These are phyloP conservation scores for Allium fistulosum DNA, from an alignment of 106 monocot species.

Conservation along the genomic window DNA sequence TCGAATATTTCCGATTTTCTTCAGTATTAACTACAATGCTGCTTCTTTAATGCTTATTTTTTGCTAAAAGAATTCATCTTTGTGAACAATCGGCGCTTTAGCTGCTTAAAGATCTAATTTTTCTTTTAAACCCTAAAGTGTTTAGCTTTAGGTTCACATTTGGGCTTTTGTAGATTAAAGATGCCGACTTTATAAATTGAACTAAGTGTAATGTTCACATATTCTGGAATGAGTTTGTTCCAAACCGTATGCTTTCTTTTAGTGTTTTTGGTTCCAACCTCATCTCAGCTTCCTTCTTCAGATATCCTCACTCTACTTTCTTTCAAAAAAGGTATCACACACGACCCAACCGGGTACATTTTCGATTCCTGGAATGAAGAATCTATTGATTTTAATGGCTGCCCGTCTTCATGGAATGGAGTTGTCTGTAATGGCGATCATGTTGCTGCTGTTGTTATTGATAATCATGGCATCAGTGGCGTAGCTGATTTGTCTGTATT, in stretches of 20 bases:
- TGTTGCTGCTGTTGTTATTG: constrained; percentile 71
- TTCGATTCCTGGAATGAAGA: constrained; percentile 89
- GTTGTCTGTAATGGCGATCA: constrained; percentile 66
- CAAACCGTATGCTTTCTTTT: constrained; percentile 1
- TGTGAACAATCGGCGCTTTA: neutral
- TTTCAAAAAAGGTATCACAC: constrained; percentile 82
- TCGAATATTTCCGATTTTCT: neutral
- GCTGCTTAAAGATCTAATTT: constrained; percentile 1
- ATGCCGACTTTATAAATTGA: neutral
- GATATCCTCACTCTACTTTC: constrained; percentile 75
- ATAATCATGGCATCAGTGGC: constrained; percentile 49
- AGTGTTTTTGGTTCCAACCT: constrained; percentile 1
- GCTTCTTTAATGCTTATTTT: neutral
- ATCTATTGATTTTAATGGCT: constrained; percentile 88
- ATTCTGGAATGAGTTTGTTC: constrained; percentile 1
- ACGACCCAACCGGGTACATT: constrained; percentile 80
- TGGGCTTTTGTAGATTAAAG: neutral
- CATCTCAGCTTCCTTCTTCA: constrained; percentile 31
- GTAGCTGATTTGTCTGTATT: constrained; percentile 43
- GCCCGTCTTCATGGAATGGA: constrained; percentile 96
- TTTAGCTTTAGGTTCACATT: neutral
- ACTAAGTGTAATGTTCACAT: neutral
- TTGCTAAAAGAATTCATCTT: neutral
- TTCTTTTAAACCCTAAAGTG: constrained; percentile 1
- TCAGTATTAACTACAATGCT: neutral